A percentile compares a stretch with the other conserved stretches of the same genome.
Evolutionary conservation across 768 basidiomycete genomes (phyloP).

Genomic region (Boletus pseudopeckii): DNA sequence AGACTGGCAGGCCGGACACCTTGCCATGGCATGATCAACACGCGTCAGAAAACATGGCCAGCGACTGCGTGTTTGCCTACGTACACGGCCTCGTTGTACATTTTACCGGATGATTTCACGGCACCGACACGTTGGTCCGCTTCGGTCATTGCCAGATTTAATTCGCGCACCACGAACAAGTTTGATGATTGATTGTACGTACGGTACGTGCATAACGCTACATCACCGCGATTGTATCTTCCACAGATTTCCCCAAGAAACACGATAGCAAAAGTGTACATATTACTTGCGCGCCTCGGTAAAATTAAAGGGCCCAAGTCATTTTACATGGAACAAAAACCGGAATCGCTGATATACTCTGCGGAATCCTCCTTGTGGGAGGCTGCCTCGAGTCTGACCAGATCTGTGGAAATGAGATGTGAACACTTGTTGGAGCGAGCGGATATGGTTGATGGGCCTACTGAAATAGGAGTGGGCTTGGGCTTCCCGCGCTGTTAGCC

Average conservation of each 20-base stretch:
- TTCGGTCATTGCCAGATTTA: conserved; percentile 10
- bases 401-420: conserved; percentile 36
- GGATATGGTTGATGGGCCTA: conserved; percentile 30
- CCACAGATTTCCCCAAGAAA: conserved; percentile 8
- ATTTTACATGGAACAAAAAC: conserved; percentile 41
- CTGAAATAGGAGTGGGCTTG: conserved; percentile 67
- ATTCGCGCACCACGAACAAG: conserved; percentile 11
- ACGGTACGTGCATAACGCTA: conserved; percentile 9
- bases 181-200: conserved; percentile 12
- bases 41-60: conserved; percentile 22
- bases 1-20: conserved; percentile 24
- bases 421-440: conserved; percentile 12
- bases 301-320: not conserved
- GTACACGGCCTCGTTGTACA: conserved; percentile 30
- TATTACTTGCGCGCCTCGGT: not conserved
- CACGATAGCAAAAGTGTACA: conserved; percentile 2
- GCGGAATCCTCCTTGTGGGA: conserved; percentile 38
- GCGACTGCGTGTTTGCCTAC: conserved; percentile 22
- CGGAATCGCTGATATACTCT: conserved; percentile 47
- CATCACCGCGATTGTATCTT: conserved; percentile 13
- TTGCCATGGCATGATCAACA: conserved; percentile 32
- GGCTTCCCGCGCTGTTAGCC: conserved; percentile 64
- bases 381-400: conserved; percentile 45
- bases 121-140: conserved; percentile 29
- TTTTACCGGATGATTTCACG: conserved; percentile 8